Base-by-base conservation (phyloP, 2,329 filamentous ascomycete species). In the Aspergillus ochraceus region DNA sequence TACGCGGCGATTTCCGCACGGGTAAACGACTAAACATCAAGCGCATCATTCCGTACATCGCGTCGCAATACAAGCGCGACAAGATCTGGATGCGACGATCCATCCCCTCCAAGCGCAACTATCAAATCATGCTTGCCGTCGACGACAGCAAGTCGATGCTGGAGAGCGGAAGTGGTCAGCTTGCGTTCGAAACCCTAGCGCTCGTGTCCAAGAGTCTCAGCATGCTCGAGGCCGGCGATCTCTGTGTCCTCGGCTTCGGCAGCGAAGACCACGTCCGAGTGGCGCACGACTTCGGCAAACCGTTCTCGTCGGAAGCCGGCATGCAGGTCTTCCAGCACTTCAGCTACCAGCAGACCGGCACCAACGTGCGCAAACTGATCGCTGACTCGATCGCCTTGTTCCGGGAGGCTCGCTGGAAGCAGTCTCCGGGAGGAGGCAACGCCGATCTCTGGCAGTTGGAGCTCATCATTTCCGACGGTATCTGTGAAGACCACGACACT, bases 61-160 rank as follows among this genome's bases (percentile, higher is more conserved):
- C 96, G 1, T 98, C 93, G 0, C 89, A 90, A 73, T 99, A 97
- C 84, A 98, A 97, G 83, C 91, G 95, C 61, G 95, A 99, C 85
- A 99, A 99, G 83, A 99, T 99, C 78, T 99, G 95, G 95, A 96
- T 99, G 89, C 90, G 96, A 14, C 88, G 96, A 58, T 89, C 87
- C 36, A 88, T 97, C 53, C 96, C 96, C 1, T 94, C 89, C 42
- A 98, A 98, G 79, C 90, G 96, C 46, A 90, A 89, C 59, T 99
- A 99, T 78, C 96, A 99, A 77, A 96, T 99, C 76, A 88, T 99
- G 80, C 89, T 99, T 53, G 96, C 95, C 45, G 92, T 99, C 42
- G 95, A 99, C 76, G 95, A 99, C 80, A 94, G 90, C 70, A 91
- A 90, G 75, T 92, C 88, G 61, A 99, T 99, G 95, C 88, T 90